A percentile compares a stretch with the other conserved stretches of the same genome.
These are phyloP conservation scores for Solanum acaule DNA, from an alignment of 257 asterid genomes.

Conservation along the genomic window DNA sequence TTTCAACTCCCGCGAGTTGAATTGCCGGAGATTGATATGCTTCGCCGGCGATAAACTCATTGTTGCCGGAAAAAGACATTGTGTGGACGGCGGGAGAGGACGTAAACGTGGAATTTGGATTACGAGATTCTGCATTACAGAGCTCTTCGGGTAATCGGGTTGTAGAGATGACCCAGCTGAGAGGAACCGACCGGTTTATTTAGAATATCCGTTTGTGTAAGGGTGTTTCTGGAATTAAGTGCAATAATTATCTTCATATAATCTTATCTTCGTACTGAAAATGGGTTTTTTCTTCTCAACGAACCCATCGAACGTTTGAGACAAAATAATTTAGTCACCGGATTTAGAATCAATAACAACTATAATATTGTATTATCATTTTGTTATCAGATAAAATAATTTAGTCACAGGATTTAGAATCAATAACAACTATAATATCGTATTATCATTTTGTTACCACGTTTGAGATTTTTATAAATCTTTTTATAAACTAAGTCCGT, in stretches of 20 bases:
- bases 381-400: background rate
- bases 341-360: too few species aligned
- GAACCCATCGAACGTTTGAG: background rate
- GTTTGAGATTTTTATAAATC: background rate
- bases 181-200: background rate
- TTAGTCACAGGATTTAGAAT: background rate
- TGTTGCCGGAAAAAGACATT: conserved; percentile 12
- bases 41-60: conserved; percentile 11
- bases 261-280: background rate
- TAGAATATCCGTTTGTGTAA: conserved; percentile 14
- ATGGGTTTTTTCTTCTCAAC: background rate
- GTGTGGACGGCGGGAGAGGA: conserved; percentile 1
- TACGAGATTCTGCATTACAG: conserved; percentile 57
- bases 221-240: conserved; percentile 16
- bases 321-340: too few species aligned
- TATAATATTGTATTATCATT: too few species aligned
- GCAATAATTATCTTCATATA: background rate
- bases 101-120: conserved; percentile 14
- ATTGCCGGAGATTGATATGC: conserved; percentile 8
- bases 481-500: background rate
- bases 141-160: background rate
- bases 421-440: too few species aligned
- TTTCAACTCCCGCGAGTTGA: conserved; percentile 10
- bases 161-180: background rate
- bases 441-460: too few species aligned